Base-by-base conservation (phyloP, 2,329 filamentous ascomycete genomes). In the Fusarium marasasianum region DNA sequence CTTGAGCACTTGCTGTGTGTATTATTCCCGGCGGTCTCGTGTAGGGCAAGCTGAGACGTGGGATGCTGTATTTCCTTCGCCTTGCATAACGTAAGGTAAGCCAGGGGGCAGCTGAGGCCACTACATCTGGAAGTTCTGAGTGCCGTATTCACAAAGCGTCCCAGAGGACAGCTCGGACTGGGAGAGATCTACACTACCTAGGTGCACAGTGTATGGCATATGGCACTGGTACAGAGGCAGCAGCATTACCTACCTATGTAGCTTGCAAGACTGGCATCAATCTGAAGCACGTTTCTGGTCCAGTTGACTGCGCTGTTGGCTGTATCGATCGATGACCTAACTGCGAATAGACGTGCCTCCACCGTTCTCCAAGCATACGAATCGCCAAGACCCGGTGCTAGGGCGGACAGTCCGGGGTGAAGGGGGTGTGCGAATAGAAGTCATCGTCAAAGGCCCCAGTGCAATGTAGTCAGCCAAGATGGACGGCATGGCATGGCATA, bases 241-340 rank as follows among this genome's bases (percentile, higher is more conserved):
- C 43, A 57, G 45, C 43, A 37, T 8, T 35, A 35, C 33, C 33
- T 10, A 18, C 17, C 48, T 22, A 26, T 5, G 4, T 26, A 54
- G 45, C 55, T 59, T 33, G 33, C 35, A 37, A 37, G 17, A 66
- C 56, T 73, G 64, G 73, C 61, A 66, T 74, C 65, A 73, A 57
- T 55, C 69, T 22, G 29, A 63, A 47, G 71, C 57, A 70, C 57
- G 66, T 37, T 47, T 33, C 51, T 44, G 29, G 50, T 57, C 41
- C 45, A 41, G 29, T 43, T 38, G 37, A 33, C 55, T 47, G 18
- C 18, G n/a, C 50, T 38, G 33, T 41, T 51, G 44, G 38, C 58
- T 51, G 40, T 50, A 66, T 53, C 61, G 64, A 76, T 73, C 72
- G 51, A 76, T 76, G 73, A 57, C 72, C 64, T 62, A 63, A 63